phyloP scores from a whole-genome alignment of 2,329 filamentous ascomycete genomes.

The Aphanocladium album region DNA sequence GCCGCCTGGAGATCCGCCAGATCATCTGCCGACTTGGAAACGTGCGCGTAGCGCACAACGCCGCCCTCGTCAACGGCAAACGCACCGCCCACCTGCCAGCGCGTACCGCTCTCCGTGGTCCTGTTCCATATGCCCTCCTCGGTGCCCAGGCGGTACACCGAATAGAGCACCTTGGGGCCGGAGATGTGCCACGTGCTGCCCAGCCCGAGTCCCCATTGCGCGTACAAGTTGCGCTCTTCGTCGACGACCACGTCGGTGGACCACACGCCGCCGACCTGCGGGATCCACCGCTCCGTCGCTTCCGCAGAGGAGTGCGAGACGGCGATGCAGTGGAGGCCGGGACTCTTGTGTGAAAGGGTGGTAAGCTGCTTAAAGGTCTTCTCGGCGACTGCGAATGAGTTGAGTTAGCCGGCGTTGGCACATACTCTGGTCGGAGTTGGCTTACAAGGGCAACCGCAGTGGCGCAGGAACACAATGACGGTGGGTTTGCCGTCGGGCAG shows the following conservation, averaged over 20 bases:
- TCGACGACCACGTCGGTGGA: conserved; percentile 58
- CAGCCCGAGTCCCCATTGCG: conserved; percentile 60
- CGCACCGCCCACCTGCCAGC: conserved; percentile 64
- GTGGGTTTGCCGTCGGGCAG: conserved; percentile 53
- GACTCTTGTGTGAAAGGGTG: conserved; percentile 44
- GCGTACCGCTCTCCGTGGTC: conserved; percentile 58
- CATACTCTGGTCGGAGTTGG: conserved; percentile 5
- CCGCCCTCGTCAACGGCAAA: conserved; percentile 44
- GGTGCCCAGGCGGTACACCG: conserved; percentile 52
- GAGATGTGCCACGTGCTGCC: conserved; percentile 59
- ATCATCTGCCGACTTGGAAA: conserved; percentile 26
- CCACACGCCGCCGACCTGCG: conserved; percentile 50
- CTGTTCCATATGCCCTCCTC: conserved; percentile 63
- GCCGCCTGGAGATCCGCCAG: conserved; percentile 27
- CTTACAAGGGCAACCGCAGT: conserved; percentile 71
- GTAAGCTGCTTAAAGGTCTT: conserved; percentile 57
- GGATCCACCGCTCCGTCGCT: conserved; percentile 54
- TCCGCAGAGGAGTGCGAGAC: conserved; percentile 54
- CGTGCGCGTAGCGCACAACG: conserved; percentile 27
- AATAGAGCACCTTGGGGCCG: conserved; percentile 50
- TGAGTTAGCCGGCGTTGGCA: background rate
- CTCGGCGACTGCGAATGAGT: conserved; percentile 53
- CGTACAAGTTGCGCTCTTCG: conserved; percentile 54
- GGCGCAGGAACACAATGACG: conserved; percentile 62
- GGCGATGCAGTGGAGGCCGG: conserved; percentile 52